Evolutionary conservation across 1,139 yeast genomes (phyloP).

Genomic region (Zygosaccharomyces pseudobailii): DNA sequence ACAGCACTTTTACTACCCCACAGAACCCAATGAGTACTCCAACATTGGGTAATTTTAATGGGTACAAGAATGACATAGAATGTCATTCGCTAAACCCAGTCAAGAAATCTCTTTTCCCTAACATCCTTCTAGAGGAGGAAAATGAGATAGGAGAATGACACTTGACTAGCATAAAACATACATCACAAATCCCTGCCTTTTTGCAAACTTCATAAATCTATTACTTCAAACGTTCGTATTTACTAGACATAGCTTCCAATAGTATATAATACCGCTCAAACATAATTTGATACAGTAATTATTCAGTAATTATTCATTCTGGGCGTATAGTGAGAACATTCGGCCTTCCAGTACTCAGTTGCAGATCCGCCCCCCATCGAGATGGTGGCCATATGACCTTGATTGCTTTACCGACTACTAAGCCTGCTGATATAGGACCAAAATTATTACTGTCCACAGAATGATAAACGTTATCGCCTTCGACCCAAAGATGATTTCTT

Average conservation of each 20-base stretch:
- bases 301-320: constrained; percentile 5
- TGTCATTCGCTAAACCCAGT: constrained; percentile 9
- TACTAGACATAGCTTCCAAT: background rate
- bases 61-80: background rate
- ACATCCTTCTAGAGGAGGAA: constrained; percentile 13
- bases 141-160: constrained; percentile 7
- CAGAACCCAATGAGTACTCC: constrained; percentile 6
- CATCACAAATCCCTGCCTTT: background rate
- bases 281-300: background rate
- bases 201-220: background rate
- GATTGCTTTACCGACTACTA: constrained; percentile 70
- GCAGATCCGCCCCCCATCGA: constrained; percentile 42
- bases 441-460: constrained; percentile 78
- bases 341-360: constrained; percentile 24
- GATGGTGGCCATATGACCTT: constrained; percentile 62
- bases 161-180: background rate
- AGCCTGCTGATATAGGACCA: constrained; percentile 79
- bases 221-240: background rate
- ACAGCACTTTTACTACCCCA: constrained; percentile 9
- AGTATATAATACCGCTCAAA: background rate
- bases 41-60: background rate
- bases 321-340: constrained; percentile 13
- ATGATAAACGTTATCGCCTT: constrained; percentile 83
- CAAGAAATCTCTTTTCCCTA: constrained; percentile 12
- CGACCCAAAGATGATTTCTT: constrained; percentile 84